Evolutionary conservation across 345 rosid genomes (phyloP).

Genomic region (Passiflora organensis): DNA sequence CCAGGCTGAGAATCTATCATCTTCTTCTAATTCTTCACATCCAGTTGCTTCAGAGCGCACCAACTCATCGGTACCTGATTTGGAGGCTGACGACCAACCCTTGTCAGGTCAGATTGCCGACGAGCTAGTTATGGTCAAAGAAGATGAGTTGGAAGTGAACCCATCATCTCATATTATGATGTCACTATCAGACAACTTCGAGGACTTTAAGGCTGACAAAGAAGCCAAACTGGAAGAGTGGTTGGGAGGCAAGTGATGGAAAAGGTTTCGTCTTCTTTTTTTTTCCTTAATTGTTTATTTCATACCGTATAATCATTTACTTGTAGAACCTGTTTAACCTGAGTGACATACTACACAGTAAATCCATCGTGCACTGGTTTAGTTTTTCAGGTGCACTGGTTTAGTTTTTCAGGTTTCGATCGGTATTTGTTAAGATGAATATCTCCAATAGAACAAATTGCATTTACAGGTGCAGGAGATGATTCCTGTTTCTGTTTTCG

Average conservation of each 20-base stretch:
- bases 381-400: too few relatives aligned
- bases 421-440: too few relatives aligned
- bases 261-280: too few relatives aligned
- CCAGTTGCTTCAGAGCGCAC: conserved; percentile 37
- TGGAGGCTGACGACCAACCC: conserved; percentile 54
- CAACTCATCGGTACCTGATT: conserved; percentile 32
- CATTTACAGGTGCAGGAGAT: too few relatives aligned
- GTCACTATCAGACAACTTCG: conserved; percentile 33
- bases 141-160: conserved; percentile 15
- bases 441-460: too few relatives aligned
- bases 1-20: conserved; percentile 23
- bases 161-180: conserved; percentile 1
- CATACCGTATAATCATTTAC: background rate
- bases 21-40: conserved; percentile 19
- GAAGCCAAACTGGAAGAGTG: conserved; percentile 80
- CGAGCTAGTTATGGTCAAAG: conserved; percentile 36
- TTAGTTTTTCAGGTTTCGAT: too few relatives aligned
- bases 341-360: background rate
- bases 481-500: too few relatives aligned
- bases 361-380: background rate
- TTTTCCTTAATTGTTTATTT: background rate
- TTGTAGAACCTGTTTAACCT: conserved; percentile 6
- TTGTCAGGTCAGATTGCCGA: conserved; percentile 38
- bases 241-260: conserved; percentile 37
- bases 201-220: conserved; percentile 67